Evolutionary conservation across 2,329 filamentous ascomycete genomes (phyloP).

Genomic region (Cercospora sesami): DNA sequence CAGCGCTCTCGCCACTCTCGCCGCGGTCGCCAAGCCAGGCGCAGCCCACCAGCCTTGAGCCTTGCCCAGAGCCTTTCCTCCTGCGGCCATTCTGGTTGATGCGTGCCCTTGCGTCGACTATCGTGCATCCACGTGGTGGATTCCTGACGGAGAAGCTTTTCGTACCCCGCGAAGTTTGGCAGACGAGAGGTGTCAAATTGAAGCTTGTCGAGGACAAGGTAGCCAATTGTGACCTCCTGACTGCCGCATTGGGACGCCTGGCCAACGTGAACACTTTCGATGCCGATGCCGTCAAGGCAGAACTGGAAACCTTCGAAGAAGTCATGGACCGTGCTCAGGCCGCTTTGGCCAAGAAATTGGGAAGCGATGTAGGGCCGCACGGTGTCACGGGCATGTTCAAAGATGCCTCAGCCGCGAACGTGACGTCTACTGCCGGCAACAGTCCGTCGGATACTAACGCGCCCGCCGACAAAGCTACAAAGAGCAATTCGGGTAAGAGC

Average conservation of each 20-base stretch:
- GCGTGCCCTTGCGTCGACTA: slow-evolving; percentile 88
- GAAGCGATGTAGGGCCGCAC: slow-evolving; percentile 87
- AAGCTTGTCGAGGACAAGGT: slow-evolving; percentile 93
- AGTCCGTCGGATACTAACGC: slow-evolving; percentile 36
- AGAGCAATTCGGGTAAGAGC: slow-evolving; percentile 67
- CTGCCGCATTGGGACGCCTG: slow-evolving; percentile 72
- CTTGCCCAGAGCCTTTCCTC: slow-evolving; percentile 84
- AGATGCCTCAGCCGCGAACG: slow-evolving; percentile 52
- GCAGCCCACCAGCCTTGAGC: slow-evolving; percentile 77
- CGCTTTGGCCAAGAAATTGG: slow-evolving; percentile 76
- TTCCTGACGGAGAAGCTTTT: slow-evolving; percentile 92
- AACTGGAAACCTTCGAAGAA: slow-evolving; percentile 86
- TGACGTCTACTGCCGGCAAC: slow-evolving; percentile 17
- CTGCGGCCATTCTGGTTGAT: slow-evolving; percentile 98
- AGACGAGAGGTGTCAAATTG: slow-evolving; percentile 88
- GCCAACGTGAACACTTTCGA: slow-evolving; percentile 83
- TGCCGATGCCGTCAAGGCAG: slow-evolving; percentile 86
- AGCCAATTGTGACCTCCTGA: slow-evolving; percentile 84
- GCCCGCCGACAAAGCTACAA: slow-evolving; percentile 42
- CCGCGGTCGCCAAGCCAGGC: slow-evolving; percentile 50
- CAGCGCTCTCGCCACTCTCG: slow-evolving; percentile 36
- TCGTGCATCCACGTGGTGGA: slow-evolving; percentile 85
- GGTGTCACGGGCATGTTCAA: slow-evolving; percentile 73
- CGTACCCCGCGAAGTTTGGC: slow-evolving; percentile 88
- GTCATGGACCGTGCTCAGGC: slow-evolving; percentile 84